These are phyloP conservation scores for Calonectria pseudoreteaudii DNA, from an alignment of 2,329 filamentous ascomycete species.

Conservation along the genomic window DNA sequence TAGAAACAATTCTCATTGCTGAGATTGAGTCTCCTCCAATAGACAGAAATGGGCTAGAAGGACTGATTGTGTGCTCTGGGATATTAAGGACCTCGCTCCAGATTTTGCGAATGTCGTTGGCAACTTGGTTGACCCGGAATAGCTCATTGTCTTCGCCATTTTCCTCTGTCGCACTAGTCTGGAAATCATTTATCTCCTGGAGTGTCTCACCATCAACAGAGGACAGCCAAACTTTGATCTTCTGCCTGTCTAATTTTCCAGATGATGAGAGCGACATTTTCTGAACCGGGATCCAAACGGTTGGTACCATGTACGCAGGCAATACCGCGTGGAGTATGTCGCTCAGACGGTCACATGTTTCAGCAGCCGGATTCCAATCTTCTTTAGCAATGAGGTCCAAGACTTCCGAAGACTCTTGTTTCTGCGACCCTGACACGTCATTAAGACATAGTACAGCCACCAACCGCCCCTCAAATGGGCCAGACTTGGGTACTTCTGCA, in stretches of 20 bases:
- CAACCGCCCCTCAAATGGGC: neutral
- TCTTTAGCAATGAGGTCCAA: neutral
- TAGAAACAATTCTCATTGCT: constrained; percentile 38
- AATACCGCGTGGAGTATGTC: neutral
- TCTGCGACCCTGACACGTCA: neutral
- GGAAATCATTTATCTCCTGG: neutral
- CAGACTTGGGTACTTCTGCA: constrained; percentile 13
- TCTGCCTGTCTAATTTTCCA: constrained; percentile 20
- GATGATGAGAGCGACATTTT: neutral
- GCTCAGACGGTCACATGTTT: constrained; percentile 1
- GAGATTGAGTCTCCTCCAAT: constrained; percentile 17
- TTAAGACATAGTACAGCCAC: neutral
- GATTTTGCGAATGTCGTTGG: constrained; percentile 42
- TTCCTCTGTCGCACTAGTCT: constrained; percentile 22
- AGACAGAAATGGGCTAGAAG: constrained; percentile 57
- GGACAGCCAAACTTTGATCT: neutral
- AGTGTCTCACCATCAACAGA: neutral
- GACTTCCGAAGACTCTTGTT: neutral
- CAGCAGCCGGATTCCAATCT: neutral
- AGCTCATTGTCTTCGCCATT: neutral
- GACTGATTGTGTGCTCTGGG: constrained; percentile 5
- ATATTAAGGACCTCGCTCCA: constrained; percentile 53
- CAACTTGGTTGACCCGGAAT: neutral
- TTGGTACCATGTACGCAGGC: neutral
- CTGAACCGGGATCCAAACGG: neutral